Evolutionary conservation across 306 rosid species (phyloP).

Genomic region (Acmispon strigosus): DNA sequence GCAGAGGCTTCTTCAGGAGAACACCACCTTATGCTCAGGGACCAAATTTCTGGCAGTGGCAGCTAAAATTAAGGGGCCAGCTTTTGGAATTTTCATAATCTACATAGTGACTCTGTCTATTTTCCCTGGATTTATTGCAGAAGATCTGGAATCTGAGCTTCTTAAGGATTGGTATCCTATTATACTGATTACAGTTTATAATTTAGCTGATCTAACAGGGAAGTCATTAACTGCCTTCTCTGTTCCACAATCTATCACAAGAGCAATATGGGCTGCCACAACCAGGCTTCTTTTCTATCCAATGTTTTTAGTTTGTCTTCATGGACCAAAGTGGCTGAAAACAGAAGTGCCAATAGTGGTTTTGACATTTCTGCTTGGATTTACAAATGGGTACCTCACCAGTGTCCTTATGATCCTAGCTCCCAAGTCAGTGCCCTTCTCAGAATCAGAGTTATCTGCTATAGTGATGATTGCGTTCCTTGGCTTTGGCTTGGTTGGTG

Average conservation of each 20-base stretch:
- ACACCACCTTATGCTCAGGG: conserved; percentile 31
- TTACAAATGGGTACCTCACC: conserved; percentile 76
- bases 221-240: conserved; percentile 73
- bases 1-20: conserved; percentile 35
- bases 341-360: conserved; percentile 51
- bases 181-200: conserved; percentile 67
- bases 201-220: conserved; percentile 67
- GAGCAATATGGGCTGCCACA: conserved; percentile 55
- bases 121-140: conserved; percentile 87
- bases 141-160: conserved; percentile 57
- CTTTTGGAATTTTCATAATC: conserved; percentile 61
- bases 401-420: conserved; percentile 77
- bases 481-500: conserved; percentile 78
- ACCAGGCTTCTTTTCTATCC: conserved; percentile 73
- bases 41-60: conserved; percentile 53
- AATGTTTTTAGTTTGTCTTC: conserved; percentile 68
- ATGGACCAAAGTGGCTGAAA: conserved; percentile 80
- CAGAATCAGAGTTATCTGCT: conserved; percentile 74
- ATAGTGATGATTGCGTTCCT: conserved; percentile 74
- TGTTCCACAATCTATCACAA: conserved; percentile 44
- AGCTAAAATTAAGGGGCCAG: conserved; percentile 50
- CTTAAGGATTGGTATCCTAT: conserved; percentile 91
- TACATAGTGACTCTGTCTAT: conserved; percentile 81
- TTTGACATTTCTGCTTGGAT: conserved; percentile 75
- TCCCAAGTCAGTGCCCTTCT: conserved; percentile 54